Percentiles rank a stretch among this genome's conserved stretches.
Conservation (phyloP, 371 early-diverging fungal genomes). For the Rhizopus delemar region DNA sequence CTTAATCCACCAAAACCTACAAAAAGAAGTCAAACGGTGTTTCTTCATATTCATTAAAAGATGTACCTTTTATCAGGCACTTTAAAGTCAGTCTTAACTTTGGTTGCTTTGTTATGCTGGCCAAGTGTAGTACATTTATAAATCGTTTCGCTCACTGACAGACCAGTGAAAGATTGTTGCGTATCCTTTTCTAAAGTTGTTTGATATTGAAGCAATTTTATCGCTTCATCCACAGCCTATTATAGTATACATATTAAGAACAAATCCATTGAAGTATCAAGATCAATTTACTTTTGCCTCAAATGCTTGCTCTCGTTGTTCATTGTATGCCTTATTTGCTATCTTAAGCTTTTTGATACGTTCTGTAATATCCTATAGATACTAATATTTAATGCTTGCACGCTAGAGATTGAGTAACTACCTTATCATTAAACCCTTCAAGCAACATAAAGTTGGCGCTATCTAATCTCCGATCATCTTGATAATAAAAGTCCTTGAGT, state of each 20-base stretch:
- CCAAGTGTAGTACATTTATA: slow-evolving; percentile 77
- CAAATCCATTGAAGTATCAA: background rate
- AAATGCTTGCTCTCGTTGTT: slow-evolving; percentile 69
- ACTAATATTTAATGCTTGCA: background rate
- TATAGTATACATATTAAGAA: background rate
- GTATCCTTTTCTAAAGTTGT: slow-evolving; percentile 72
- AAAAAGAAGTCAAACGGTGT: background rate
- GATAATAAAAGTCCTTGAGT: slow-evolving; percentile 91
- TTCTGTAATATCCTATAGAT: slow-evolving; percentile 49
- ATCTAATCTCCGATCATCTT: slow-evolving; percentile 84
- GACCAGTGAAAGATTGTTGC: slow-evolving; percentile 66
- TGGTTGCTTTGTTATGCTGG: slow-evolving; percentile 70
- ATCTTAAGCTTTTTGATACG: slow-evolving; percentile 71
- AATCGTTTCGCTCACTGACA: slow-evolving; percentile 85
- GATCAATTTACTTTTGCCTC: slow-evolving; percentile 67
- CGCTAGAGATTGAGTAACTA: slow-evolving; percentile 16
- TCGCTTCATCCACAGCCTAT: slow-evolving; percentile 76
- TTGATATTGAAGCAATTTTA: slow-evolving; percentile 76
- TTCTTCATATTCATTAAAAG: background rate
- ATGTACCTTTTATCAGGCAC: slow-evolving; percentile 81
- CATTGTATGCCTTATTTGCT: slow-evolving; percentile 70
- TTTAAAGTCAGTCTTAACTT: slow-evolving; percentile 81
- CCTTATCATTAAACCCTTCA: slow-evolving; percentile 62
- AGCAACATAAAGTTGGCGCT: slow-evolving; percentile 67
- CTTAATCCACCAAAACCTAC: slow-evolving; percentile 84